Base-by-base conservation (phyloP, 1,139 yeast genomes). In the Wickerhamiella pararugosa region DNA sequence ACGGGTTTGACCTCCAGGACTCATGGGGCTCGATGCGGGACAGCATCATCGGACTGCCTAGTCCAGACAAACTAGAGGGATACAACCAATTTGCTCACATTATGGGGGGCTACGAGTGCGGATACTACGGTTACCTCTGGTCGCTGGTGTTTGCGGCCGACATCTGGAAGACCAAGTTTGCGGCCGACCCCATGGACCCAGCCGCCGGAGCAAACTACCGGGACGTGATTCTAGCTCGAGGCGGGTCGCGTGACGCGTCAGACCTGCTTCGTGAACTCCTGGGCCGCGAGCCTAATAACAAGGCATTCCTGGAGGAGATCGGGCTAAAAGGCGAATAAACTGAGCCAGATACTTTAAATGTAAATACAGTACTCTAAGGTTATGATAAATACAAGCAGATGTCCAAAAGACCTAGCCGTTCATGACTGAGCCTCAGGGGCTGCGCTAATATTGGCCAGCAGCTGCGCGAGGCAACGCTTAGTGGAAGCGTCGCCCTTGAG, bases 401-500 rank as follows among this genome's bases (percentile, higher is more conserved):
- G 31, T 25, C 25, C 30, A n/a, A 15, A 28, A 2, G 4, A 5
- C 42, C 33, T 6, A 9, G 5, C 21, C 7, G 15, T 28, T 10
- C 29, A 9, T 43, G 44, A 52, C 37, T 51, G 56, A 36, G 51
- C 55, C 40, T 51, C 53, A 43, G 63, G 67, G 43, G 70, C 67
- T 48, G 39, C 29, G 40, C 43, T 46, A 32, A 90, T 69, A 53
- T 82, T 82, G 44, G 81, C 69, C 51, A 90, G 67, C 41, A 90
- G 67, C 60, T 86, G 94, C 2, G 90, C 80, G 49, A 90, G 67
- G 56, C 95, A 84, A 52, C 90, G 73, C 57, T 81, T 83, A 7
- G 97, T 84, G 8, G 90, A 87, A 5, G 75, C 73, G 57, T 90
- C 98, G 54, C 87, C 97, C 51, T 79, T 77, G 47, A 90, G 69